Base-by-base conservation (phyloP, 2,329 filamentous ascomycete species). In the Anisogramma anomala region DNA sequence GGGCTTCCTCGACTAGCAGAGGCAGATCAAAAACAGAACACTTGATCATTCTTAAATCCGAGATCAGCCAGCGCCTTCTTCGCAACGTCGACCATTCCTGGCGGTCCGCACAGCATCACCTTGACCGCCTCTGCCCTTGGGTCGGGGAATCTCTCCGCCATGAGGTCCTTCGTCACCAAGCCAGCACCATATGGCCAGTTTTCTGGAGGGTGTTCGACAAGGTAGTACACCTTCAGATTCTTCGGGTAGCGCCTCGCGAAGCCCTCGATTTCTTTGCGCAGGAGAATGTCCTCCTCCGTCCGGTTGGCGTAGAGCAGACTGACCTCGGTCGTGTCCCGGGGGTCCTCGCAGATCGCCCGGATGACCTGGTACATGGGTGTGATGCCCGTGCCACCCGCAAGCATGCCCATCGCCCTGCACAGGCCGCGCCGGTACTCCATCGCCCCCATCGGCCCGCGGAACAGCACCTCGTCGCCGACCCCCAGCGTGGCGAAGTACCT, bases 291-390 rank as follows among this genome's bases (percentile, higher is more conserved):
- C 2, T 62, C 63, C 48, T 77, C 73, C 0, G 63, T 64, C 1
- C 68, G 62, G 55, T 77, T 80, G 22, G 72, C 77, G 45, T 77
- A 79, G 22, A 81, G 55, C 4, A 81, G 58, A 33, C 61, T 69
- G 31, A 79, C 55, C 47, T 72, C 57, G 0, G 77, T 80, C 1
- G 60, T 63, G 46, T 81, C 77, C 6, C 56, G 58, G n/a, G 68
- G 61, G 40, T 79, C 70, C 51, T 79, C 74, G 50, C 73, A 77
- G 42, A 80, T 76, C 32, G 74, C 73, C 3, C 74, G 69, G 51
- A 80, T 77, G 6, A 81, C 56, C 52, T 80, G 75, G 53, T 66
- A 74, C 68, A 76, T 72, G 3, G 73, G 72, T 1, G 72, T 71
- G 43, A 72, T 69, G 5, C 68, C 68, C 1, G 53, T 66, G 13